These are phyloP conservation scores for Teratosphaeria gauchensis DNA, from an alignment of 2,329 filamentous ascomycete species.

Conservation along the genomic window DNA sequence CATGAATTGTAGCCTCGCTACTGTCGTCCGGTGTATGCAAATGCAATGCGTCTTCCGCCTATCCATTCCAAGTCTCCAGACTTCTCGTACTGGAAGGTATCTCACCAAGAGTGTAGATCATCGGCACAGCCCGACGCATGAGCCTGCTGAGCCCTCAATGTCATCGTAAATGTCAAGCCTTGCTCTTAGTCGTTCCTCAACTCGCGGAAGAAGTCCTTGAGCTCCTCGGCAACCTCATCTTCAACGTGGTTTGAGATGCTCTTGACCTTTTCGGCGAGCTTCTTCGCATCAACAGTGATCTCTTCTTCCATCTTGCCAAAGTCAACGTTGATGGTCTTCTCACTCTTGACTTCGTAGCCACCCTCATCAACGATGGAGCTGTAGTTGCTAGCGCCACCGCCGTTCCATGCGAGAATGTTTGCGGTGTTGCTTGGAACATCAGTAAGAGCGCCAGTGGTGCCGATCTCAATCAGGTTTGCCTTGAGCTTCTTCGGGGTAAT, in stretches of 20 bases:
- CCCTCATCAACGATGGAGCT: constrained; percentile 32
- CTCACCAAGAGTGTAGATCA: not conserved
- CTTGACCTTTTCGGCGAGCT: constrained; percentile 33
- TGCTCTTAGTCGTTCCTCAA: constrained; percentile 2
- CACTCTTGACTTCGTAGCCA: constrained; percentile 25
- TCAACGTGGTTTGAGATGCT: constrained; percentile 38
- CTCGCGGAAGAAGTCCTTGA: constrained; percentile 7
- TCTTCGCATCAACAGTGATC: constrained; percentile 25
- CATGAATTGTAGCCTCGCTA: not conserved
- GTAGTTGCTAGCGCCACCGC: constrained; percentile 90
- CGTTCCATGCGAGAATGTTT: constrained; percentile 98
- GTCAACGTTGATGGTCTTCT: constrained; percentile 12
- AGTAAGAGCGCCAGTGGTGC: constrained; percentile 65
- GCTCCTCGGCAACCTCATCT: constrained; percentile 17
- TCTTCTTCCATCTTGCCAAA: constrained; percentile 38
- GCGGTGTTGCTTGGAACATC: constrained; percentile 79
- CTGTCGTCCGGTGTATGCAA: not conserved
- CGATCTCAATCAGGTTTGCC: constrained; percentile 72
- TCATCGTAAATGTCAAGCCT: not conserved
- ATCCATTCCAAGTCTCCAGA: not conserved
- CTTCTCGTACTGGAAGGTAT: not conserved
- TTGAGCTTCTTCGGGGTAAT: constrained; percentile 94
- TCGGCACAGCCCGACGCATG: not conserved
- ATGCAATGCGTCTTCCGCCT: not conserved
- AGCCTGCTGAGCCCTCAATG: not conserved